These are phyloP conservation scores for Rasamsonia emersonii DNA, from an alignment of 2,329 filamentous ascomycete genomes.

Conservation along the genomic window DNA sequence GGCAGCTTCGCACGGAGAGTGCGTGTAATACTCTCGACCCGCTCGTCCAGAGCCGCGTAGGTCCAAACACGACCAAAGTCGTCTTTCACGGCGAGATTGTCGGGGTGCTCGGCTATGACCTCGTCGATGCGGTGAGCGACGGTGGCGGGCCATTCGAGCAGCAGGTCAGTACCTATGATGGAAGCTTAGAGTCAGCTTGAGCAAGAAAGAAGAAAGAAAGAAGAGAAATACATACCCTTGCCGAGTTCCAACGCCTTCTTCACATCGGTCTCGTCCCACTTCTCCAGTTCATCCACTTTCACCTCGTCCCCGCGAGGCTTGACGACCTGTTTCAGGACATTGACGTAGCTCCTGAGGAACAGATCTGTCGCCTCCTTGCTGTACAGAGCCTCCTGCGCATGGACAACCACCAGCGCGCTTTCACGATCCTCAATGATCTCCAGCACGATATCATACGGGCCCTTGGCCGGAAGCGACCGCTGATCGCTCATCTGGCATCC, in stretches of 20 bases:
- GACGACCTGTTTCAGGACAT: conserved; percentile 14
- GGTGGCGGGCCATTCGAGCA: conserved; percentile 26
- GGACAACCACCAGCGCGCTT: conserved; percentile 13
- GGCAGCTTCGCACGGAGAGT: no score
- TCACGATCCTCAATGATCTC: conserved; percentile 29
- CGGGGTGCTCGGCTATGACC: conserved; percentile 14
- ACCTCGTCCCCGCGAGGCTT: conserved; percentile 12
- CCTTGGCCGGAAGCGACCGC: conserved; percentile 13
- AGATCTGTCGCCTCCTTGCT: conserved; percentile 14
- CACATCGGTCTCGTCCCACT: conserved; percentile 11
- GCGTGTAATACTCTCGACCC: no score
- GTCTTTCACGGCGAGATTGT: conserved; percentile 21
- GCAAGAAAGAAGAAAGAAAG: no score
- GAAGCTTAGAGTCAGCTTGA: no score
- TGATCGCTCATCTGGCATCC: conserved; percentile 5
- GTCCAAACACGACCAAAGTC: no score
- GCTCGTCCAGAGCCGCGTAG: no score
- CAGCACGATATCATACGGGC: conserved; percentile 25
- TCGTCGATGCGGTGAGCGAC: conserved; percentile 28
- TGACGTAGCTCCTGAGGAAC: conserved; percentile 14
- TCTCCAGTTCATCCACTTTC: conserved; percentile 11
- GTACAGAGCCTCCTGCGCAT: conserved; percentile 26
- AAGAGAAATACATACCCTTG: conserved; percentile 10
- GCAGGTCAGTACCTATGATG: no score
- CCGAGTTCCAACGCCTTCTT: conserved; percentile 9